Conservation (phyloP, 2,329 filamentous ascomycete species). For the Hymenoscyphus albidus region DNA sequence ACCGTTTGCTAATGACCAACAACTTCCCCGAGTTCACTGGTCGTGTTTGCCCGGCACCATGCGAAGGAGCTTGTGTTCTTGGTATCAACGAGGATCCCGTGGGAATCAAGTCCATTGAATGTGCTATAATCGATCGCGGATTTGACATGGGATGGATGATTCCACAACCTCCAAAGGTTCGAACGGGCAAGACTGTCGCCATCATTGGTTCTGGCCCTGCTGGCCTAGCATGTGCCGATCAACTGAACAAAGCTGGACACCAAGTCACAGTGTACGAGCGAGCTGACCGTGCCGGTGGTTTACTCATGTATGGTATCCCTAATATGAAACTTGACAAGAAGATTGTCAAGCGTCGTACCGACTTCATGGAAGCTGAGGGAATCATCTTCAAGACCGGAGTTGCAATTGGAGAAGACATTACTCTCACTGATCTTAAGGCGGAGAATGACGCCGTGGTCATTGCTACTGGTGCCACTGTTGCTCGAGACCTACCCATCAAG, state of each 20-base stretch:
- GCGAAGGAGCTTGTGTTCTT: conserved; percentile 91
- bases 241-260: conserved; percentile 91
- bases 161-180: conserved; percentile 69
- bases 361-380: conserved; percentile 91
- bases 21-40: conserved; percentile 99
- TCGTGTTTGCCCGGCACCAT: conserved; percentile 93
- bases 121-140: conserved; percentile 93
- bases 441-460: conserved; percentile 82
- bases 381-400: conserved; percentile 76
- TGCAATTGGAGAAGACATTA: conserved; percentile 69
- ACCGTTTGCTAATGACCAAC: conserved; percentile 91
- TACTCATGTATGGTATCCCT: conserved; percentile 97
- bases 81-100: conserved; percentile 97
- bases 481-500: conserved; percentile 87
- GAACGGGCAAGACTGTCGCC: conserved; percentile 83
- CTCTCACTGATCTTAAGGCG: conserved; percentile 67
- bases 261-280: conserved; percentile 88
- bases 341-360: conserved; percentile 89
- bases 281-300: conserved; percentile 81
- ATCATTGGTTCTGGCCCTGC: conserved; percentile 90
- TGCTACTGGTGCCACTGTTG: conserved; percentile 88
- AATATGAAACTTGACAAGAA: conserved; percentile 99
- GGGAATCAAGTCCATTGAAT: conserved; percentile 97
- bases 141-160: conserved; percentile 99
- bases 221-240: conserved; percentile 85